Percentiles rank a stretch among this genome's conserved stretches.
These are phyloP conservation scores for Plantago major DNA, from an alignment of 257 asterid species.

Conservation along the genomic window DNA sequence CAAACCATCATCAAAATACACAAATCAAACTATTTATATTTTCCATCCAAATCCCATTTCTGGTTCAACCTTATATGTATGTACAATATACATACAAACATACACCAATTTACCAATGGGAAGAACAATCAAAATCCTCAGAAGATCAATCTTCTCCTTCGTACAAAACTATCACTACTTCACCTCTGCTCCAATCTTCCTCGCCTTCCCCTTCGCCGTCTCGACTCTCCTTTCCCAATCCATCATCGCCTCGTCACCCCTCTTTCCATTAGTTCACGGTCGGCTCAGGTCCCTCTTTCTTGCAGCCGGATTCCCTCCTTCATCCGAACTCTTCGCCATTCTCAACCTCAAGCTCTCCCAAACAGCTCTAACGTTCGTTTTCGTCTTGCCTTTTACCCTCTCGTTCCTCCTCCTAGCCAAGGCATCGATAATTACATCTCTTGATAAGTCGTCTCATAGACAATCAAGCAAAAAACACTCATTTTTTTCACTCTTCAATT, in stretches of 20 bases:
- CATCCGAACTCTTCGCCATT: slow-evolving; percentile 48
- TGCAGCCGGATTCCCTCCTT: slow-evolving; percentile 70
- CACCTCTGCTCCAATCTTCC: slow-evolving; percentile 48
- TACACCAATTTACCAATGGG: slow-evolving; percentile 31
- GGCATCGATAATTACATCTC: slow-evolving; percentile 34
- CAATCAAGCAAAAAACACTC: neutral
- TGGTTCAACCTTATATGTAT: no score
- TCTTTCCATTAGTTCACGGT: slow-evolving; percentile 36
- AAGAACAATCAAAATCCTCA: slow-evolving; percentile 39
- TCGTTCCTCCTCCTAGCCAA: slow-evolving; percentile 70
- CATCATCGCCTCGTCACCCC: slow-evolving; percentile 35
- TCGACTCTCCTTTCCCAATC: slow-evolving; percentile 51
- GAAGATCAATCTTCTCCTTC: slow-evolving; percentile 66
- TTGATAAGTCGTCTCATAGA: slow-evolving; percentile 10
- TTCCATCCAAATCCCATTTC: neutral
- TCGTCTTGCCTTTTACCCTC: slow-evolving; percentile 53
- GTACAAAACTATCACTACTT: slow-evolving; percentile 57
- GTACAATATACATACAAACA: neutral
- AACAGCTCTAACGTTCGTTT: slow-evolving; percentile 41
- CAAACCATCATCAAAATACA: slow-evolving; percentile 15
- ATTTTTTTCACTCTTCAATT: slow-evolving; percentile 14
- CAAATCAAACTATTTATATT: slow-evolving; percentile 1
- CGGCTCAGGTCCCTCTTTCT: slow-evolving; percentile 47
- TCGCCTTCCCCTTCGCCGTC: slow-evolving; percentile 66
- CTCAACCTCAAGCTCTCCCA: slow-evolving; percentile 71